Conservation (phyloP, 2,329 filamentous ascomycete species). For the Trichocomaceae sp. region DNA sequence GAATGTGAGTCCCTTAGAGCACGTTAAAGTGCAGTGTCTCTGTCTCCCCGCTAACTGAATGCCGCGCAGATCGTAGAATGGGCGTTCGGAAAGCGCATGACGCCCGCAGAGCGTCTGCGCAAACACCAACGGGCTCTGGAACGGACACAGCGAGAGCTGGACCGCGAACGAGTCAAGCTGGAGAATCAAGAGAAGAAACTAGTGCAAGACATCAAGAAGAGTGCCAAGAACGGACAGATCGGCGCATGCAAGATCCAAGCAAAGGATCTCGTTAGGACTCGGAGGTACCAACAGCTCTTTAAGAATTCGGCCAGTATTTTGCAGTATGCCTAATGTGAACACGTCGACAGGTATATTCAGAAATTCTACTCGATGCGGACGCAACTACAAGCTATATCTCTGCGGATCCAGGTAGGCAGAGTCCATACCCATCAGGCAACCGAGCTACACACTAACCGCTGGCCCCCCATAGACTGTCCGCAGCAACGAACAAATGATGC, state of each 20-base stretch:
- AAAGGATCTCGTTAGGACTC: slow-evolving; percentile 88
- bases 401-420: slow-evolving; percentile 91
- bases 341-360: slow-evolving; percentile 69
- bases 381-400: slow-evolving; percentile 88
- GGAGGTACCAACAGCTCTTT: slow-evolving; percentile 50
- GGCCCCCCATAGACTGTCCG: slow-evolving; percentile 69
- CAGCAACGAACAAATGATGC: slow-evolving; percentile 99
- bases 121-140: slow-evolving; percentile 91
- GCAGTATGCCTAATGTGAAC: neutral
- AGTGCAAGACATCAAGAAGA: slow-evolving; percentile 93
- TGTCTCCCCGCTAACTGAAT: slow-evolving; percentile 16
- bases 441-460: neutral
- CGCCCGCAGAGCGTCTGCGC: slow-evolving; percentile 62
- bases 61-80: slow-evolving; percentile 81
- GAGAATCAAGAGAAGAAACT: slow-evolving; percentile 99
- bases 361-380: slow-evolving; percentile 99
- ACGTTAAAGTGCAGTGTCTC: too few relatives aligned
- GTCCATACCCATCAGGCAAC: slow-evolving; percentile 11
- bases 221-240: slow-evolving; percentile 95
- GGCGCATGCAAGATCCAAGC: slow-evolving; percentile 98
- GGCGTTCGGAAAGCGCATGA: slow-evolving; percentile 99
- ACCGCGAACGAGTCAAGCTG: slow-evolving; percentile 88
- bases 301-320: too few relatives aligned
- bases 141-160: slow-evolving; percentile 93
- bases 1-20: slow-evolving; percentile 34